Evolutionary conservation across 1,284 basidiomycete species (phyloP), one percentile per base, ranked within the genome.

Genomic region (Cryptococcus floricola): DNA sequence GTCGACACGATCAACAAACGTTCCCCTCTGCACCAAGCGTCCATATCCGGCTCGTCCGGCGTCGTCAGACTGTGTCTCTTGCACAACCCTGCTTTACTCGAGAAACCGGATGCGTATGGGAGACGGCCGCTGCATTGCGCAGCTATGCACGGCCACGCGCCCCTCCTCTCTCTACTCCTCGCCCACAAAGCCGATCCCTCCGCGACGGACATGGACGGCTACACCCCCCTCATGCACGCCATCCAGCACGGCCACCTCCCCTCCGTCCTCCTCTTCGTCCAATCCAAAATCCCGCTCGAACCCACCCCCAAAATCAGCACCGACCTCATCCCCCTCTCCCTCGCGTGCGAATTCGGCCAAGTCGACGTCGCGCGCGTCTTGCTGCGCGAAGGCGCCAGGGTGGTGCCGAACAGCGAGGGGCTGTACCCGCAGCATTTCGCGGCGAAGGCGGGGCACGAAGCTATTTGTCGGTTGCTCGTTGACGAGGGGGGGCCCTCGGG

Each of bases 391-490:
- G 88, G 88, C 19, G 92, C 91, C 5, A 83, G 82, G 52, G 88
- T 89, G 61, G 70, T 88, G 25, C 83, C 92, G 4, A 98, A 98
- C 71, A 90, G 86, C 50, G 97, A 95, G 63, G 96, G 96, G 16
- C 88, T 98, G 70, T 95, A 89, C 70, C 94, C 96, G 0, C 90
- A 96, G 68, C 95, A 98, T 77, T 84, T 98, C n/a, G 96, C 96
- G 23, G 94, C 94, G n/a, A 85, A 90, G 56, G 89, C 93, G 68
- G 96, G 96, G 1, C 94, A 97, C 68, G 84, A 83, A 5, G 85
- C 87, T 27, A 85, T 96, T 25, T 91, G 94, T 68, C 81, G 80
- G 54, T 76, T 95, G 9, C 84, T 99, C n/a, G 80, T 93, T 5
- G 85, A 88, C 9, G 69, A 75, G 44, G 76, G 77, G 19, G 77